Conservation (phyloP, 306 rosid genomes). For the Vicia faba region DNA sequence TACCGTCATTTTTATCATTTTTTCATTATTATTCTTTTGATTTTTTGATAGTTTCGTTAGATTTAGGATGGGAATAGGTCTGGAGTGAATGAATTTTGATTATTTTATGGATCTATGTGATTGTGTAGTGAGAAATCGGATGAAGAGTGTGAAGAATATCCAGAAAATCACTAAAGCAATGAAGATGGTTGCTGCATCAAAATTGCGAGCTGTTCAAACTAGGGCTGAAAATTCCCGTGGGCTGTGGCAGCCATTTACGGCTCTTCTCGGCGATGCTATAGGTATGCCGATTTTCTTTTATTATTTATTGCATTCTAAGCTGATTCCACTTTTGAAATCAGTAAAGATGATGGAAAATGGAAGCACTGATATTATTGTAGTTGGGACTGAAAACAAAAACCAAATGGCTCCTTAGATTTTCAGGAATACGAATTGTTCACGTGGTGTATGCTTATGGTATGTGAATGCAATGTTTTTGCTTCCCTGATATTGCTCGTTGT, state of each 20-base stretch:
- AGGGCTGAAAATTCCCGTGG: conserved; percentile 94
- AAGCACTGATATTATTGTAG: background rate
- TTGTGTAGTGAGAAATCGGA: conserved; percentile 76
- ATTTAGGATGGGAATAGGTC: background rate
- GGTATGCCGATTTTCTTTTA: conserved; percentile 48
- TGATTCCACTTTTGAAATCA: background rate
- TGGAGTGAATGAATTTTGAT: conserved; percentile 2
- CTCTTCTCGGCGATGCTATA: conserved; percentile 88
- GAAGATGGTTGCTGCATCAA: conserved; percentile 99
- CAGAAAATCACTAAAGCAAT: conserved; percentile 98
- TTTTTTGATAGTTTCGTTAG: background rate
- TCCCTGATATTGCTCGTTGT: conserved; percentile 25
- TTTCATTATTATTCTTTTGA: background rate
- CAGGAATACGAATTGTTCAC: conserved; percentile 12
- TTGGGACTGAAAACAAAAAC: background rate
- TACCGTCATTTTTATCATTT: conserved; percentile 39
- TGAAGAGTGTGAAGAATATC: conserved; percentile 97
- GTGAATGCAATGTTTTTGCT: conserved; percentile 10
- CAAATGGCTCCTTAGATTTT: conserved; percentile 1
- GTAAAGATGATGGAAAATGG: background rate
- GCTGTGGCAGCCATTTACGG: conserved; percentile 95
- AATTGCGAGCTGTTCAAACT: conserved; percentile 82
- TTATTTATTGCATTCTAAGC: background rate
- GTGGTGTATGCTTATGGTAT: background rate
- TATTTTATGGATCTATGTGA: conserved; percentile 24